phyloP scores from a whole-genome alignment of 352 stramenopile genomes.

The Pythium myriotylum region DNA sequence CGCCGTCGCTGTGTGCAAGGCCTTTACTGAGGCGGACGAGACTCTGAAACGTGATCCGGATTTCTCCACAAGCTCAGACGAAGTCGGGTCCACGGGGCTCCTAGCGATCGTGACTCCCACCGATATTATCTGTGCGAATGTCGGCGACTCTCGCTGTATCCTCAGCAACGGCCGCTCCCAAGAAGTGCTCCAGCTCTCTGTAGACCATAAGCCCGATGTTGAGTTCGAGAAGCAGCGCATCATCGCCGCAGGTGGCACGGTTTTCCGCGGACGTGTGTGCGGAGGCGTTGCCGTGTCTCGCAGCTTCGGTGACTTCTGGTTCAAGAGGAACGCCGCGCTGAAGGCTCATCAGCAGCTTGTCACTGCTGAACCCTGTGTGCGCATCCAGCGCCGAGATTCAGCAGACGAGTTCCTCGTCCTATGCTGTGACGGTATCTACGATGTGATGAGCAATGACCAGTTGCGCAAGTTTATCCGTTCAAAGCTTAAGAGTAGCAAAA shows the following conservation, averaged over 20 bases:
- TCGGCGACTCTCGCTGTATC: constrained; percentile 85
- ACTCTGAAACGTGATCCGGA: constrained; percentile 72
- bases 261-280: constrained; percentile 85
- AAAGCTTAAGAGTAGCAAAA: constrained; percentile 68
- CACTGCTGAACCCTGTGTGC: constrained; percentile 82
- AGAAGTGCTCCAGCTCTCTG: constrained; percentile 77
- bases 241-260: constrained; percentile 75
- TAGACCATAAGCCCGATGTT: constrained; percentile 87
- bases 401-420: constrained; percentile 93
- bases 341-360: constrained; percentile 86
- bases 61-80: constrained; percentile 62
- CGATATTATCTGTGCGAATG: constrained; percentile 83
- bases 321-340: constrained; percentile 80
- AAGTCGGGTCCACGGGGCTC: constrained; percentile 82
- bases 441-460: constrained; percentile 95
- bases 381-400: constrained; percentile 64
- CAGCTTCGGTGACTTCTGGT: constrained; percentile 89
- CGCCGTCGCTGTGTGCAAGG: constrained; percentile 70
- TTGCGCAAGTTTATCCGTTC: constrained; percentile 88
- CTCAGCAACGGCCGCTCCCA: constrained; percentile 74
- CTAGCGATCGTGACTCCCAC: constrained; percentile 82
- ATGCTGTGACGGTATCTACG: constrained; percentile 93
- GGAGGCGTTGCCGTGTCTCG: constrained; percentile 83
- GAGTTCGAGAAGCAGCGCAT: constrained; percentile 89
- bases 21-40: constrained; percentile 76